A percentile compares a stretch with the other conserved stretches of the same genome.
phyloP scores from a whole-genome alignment of 1,284 basidiomycete species.

The Tilletia indica region DNA sequence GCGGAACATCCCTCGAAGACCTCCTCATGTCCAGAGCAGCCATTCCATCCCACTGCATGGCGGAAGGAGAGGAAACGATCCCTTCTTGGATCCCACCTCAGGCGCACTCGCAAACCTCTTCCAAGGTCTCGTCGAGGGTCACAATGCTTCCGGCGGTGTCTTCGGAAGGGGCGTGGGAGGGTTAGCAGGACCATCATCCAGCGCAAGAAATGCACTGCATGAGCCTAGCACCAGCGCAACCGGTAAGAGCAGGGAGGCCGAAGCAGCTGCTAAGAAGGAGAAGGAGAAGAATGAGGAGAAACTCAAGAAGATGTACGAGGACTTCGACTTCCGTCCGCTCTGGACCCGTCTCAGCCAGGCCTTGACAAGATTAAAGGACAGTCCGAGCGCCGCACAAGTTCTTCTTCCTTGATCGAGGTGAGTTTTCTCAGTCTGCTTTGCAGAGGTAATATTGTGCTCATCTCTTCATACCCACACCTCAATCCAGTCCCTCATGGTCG shows the following conservation, averaged over 20 bases:
- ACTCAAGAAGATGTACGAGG: slow-evolving; percentile 51
- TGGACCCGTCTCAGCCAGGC: slow-evolving; percentile 51
- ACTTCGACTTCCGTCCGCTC: slow-evolving; percentile 47
- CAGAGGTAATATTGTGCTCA: neutral
- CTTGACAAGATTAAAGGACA: slow-evolving; percentile 45
- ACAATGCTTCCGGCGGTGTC: neutral
- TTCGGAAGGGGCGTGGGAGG: neutral
- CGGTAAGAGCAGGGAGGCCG: neutral
- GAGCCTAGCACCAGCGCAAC: neutral
- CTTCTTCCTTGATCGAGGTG: slow-evolving; percentile 50
- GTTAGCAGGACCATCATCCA: neutral
- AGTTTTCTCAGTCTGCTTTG: neutral
- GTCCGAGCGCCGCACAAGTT: slow-evolving; percentile 50
- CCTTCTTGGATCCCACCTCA: neutral
- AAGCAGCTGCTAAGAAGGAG: slow-evolving; percentile 20
- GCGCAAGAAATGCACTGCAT: neutral
- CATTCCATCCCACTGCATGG: neutral
- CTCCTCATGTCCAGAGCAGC: no score
- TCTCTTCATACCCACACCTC: neutral
- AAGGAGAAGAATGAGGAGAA: slow-evolving; percentile 62
- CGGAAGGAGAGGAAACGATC: neutral
- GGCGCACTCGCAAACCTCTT: neutral
- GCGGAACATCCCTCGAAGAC: neutral
- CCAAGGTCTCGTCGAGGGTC: neutral
- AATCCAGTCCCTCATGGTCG: slow-evolving; percentile 74